Base-by-base conservation (phyloP, 768 basidiomycete species). In the Gymnopilus junonius region DNA sequence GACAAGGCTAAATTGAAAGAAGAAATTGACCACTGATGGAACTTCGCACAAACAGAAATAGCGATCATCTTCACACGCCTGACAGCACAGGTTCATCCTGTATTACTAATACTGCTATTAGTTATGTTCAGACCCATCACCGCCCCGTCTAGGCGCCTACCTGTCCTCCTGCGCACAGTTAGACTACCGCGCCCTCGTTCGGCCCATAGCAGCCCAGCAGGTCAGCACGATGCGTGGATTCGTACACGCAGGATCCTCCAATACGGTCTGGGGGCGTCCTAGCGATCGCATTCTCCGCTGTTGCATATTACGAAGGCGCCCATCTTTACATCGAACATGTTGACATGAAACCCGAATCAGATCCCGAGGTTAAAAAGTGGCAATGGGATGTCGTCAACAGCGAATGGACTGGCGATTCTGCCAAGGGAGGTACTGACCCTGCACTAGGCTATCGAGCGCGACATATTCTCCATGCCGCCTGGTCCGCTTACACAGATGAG, bases 401-500 rank as follows among this genome's bases (percentile, higher is more conserved):
- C 57, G 77, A 78, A 55, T 92, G 90, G 91, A 79, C 86, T 8
- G 87, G 83, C 23, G 80, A 85, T 51, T 55, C 71, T 25, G 77
- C 67, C 62, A 77, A 27, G 32, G 88, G 87, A 5, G 92, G 91
- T 50, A 93, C 91, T n/a, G 90, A 93, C 72, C 82, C 88, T 4
- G 83, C 76, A n/a, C 76, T 93, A 8, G 88, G 90, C 2, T 81
- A 84, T 70, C 79, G 76, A 67, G 89, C 82, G 21, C 78, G 89
- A 27, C 86, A 89, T 71, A 81, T 83, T 42, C 75, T 90, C 0
- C 86, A 91, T 34, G 82, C 83, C 31, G 89, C 91, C 12, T 93
- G 91, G 90, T 87, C 89, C 76, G 85, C 86, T 0, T 81, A 85
- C 61, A 78, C 89, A 64, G 90, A 90, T 88, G 87, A 85, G 17